Base-by-base conservation (phyloP, 768 basidiomycete genomes). In the Flagelloscypha sp. region DNA sequence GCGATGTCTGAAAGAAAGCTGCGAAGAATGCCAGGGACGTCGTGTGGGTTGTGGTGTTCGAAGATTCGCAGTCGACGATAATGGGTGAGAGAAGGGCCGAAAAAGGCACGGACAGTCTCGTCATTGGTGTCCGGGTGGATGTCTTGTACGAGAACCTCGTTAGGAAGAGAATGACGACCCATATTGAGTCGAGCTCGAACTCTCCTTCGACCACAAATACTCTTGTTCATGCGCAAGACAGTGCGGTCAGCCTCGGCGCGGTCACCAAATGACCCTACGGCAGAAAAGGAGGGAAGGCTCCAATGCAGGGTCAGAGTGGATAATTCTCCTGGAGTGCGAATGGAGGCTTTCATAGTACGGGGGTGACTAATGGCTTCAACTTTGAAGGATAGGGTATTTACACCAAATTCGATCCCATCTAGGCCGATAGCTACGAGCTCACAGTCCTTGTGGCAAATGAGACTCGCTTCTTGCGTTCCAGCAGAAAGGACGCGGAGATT, bases 261-360 rank as follows among this genome's bases (percentile, higher is more conserved):
- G 5, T 54, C 51, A 4, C 33, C 5, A 41, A 70, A 80, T 3
- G 57, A 61, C 1, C 60, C 74, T n/a, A 70, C 42, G 40, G 68
- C 65, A 2, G 62, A 52, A 4, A 48, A 47, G n/a, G 66, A 70
- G 2, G 76, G 75, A 1, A 55, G 52, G 5, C 52, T 59, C 73
- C 77, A 82, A 8, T 62, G 65, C 28, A 79, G 60, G 1, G 62
- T 64, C 33, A 79, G 46, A 24, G 62, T 56, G 9, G 72, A 57
- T 4, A 50, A 29, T 19, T 59, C 56, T 3, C 54, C 54, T 4
- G n/a, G n/a, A n/a, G n/a, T 43, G 43, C 2, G 55, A 44, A 7
- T n/a, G n/a, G 51, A 55, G 13, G 50, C 53, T 8, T 47, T 64
- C 73, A 74, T 73, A 6, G 62, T 58, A 24, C 61, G 61, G 9